Evolutionary conservation across 1,284 basidiomycete genomes (phyloP), one percentile per base, ranked within the genome.

Genomic region (Schizopora paradoxa): DNA sequence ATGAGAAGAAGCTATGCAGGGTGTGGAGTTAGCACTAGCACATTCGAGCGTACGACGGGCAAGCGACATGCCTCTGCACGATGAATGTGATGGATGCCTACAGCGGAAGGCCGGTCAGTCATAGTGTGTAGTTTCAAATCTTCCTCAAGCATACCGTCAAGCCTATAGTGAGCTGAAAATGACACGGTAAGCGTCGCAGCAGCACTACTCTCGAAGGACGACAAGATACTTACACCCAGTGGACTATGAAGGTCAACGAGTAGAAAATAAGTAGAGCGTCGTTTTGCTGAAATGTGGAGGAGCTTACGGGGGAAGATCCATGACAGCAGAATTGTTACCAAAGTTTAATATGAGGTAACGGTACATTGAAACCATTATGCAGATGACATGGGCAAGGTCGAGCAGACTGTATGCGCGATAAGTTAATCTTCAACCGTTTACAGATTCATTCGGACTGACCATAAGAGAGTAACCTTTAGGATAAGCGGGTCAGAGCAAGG

Each of bases 71-170:
- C 48, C 48, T 37, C 29, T 49, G 48, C 23, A 38, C 43, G 21
- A 45, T 44, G 32, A 49, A 49, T 4, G 48, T 49, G 22, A 49
- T 49, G 2, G 48, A 44, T 10, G 28, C 48, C 48, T 49, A 21
- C n/a, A n/a, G n/a, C n/a, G n/a, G n/a, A n/a, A n/a, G n/a, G n/a
- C n/a, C n/a, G n/a, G n/a, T n/a, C n/a, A n/a, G n/a, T n/a, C n/a
- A n/a, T n/a, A n/a, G n/a, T n/a, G n/a, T n/a, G n/a, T n/a, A n/a
- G n/a, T n/a, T n/a, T n/a, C n/a, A n/a, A n/a, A n/a, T n/a, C n/a
- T n/a, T n/a, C n/a, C n/a, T n/a, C n/a, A n/a, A n/a, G n/a, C n/a
- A n/a, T 21, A 49, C 48, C 22, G 48, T 49, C 16, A 49, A 23
- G 3, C 48, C 48, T 13, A 49, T 44, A 11, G 48, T 49, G 2